Base-by-base conservation (phyloP, 768 basidiomycete species). In the Saitozyma podzolica region DNA sequence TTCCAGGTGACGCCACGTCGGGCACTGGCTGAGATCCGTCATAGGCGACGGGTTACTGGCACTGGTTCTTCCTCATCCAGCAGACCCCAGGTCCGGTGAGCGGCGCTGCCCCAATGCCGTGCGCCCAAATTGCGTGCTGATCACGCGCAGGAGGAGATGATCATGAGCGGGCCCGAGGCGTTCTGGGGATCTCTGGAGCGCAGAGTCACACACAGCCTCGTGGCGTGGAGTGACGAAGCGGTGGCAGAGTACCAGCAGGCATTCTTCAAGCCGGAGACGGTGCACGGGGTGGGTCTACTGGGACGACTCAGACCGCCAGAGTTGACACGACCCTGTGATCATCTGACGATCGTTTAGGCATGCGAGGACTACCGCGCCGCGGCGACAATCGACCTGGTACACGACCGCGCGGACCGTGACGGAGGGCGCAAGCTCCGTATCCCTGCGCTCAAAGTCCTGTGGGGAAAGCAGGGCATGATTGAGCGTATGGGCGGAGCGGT, bases 331-430 rank as follows among this genome's bases (percentile, higher is more conserved):
- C 37, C 3, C 3, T 54, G 37, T 54, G 47, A 11, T 47, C 29
- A 16, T 56, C 41, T 45, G 29, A 14, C 29, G 56, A 55, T 45
- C n/a, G 16, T 16, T 17, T n/a, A 69, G 67, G 56, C 61, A 14
- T 72, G 71, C 58, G 78, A 80, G 58, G 78, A 80, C 55, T 80
- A 80, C 61, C 67, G 78, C 8, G 78, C 78, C 0, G 62, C 74
- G 19, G 76, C 76, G 7, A 64, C 67, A 3, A 80, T 78, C 40
- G 78, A 80, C 53, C 65, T 78, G 3, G 69, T 67, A 0, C 74
- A 76, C 50, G 78, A 80, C 56, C 54, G 64, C 5, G 64, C 55
- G 11, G 70, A 75, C 49, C 65, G 55, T 0, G 42, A 54, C 11
- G 40, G 50, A 0, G 71, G 73, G 3, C 51, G 63, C 9, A 63